A percentile compares a stretch with the other conserved stretches of the same genome.
Conservation (phyloP, 805 yeast genomes). For the Pichia occidentalis region DNA sequence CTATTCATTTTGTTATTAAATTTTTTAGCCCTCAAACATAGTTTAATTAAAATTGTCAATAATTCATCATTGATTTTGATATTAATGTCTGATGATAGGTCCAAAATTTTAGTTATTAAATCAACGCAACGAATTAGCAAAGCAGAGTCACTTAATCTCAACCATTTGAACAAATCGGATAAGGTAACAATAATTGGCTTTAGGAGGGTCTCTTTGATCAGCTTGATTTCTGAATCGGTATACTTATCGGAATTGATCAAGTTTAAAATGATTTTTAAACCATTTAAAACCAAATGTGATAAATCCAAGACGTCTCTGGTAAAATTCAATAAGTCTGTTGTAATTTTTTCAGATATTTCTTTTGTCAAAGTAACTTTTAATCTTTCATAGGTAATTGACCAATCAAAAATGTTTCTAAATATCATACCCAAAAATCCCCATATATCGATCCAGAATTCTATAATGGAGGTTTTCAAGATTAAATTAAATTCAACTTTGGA, state of each 20-base stretch:
- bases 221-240: slow-evolving; percentile 16
- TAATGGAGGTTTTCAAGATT: slow-evolving; percentile 23
- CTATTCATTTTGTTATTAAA: slow-evolving; percentile 65
- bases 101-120: slow-evolving; percentile 59
- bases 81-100: slow-evolving; percentile 50
- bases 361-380: slow-evolving; percentile 18
- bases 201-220: slow-evolving; percentile 32
- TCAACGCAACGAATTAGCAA: slow-evolving; percentile 67
- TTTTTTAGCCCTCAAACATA: slow-evolving; percentile 59
- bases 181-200: slow-evolving; percentile 55
- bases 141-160: slow-evolving; percentile 74
- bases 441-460: slow-evolving; percentile 54
- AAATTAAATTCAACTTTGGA: slow-evolving; percentile 8
- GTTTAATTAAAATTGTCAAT: slow-evolving; percentile 49
- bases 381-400: slow-evolving; percentile 51
- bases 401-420: slow-evolving; percentile 56
- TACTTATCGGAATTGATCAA: slow-evolving; percentile 23
- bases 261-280: slow-evolving; percentile 45
- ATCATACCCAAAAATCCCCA: slow-evolving; percentile 73
- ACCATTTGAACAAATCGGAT: slow-evolving; percentile 66
- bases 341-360: slow-evolving; percentile 21
- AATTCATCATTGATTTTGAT: slow-evolving; percentile 47
- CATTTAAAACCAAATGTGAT: slow-evolving; percentile 59
- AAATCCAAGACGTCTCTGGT: slow-evolving; percentile 82
- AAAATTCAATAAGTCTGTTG: slow-evolving; percentile 43